Base-by-base conservation (phyloP, 2,329 filamentous ascomycete genomes). In the Penicillium sp. region DNA sequence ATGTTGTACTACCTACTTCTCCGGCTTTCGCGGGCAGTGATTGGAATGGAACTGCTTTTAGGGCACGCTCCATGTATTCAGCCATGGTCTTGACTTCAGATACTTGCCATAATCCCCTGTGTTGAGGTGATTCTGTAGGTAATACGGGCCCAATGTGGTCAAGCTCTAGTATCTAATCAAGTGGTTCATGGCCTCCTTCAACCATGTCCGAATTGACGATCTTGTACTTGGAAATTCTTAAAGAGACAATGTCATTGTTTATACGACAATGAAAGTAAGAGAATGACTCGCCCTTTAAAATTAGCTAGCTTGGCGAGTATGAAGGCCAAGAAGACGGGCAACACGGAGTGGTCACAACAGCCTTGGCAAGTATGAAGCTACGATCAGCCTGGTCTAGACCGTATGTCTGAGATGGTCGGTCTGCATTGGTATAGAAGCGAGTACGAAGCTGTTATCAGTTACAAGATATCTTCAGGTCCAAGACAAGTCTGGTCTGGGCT, bases 271-370 rank as follows among this genome's bases (percentile, higher is more conserved):
- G 24, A 22, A 18, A 46, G 14, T 6, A 13, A 46, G 16, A 31
- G 14, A 6, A n/a, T 18, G 16, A 16, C 27, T 19, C 4, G 4
- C n/a, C 4, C n/a, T 16, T 51, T 51, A n/a, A 13, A 37, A 51
- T 37, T 46, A 56, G 43, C 24, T 50, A 37, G 54, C 64, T 66
- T 64, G 64, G 64, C 59, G 58, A 52, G 50, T 53, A 59, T 64
- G 36, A 55, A 46, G 47, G 51, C 49, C 54, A 41, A 54, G 49
- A 44, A 5, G 35, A 40, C 33, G 39, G 39, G 24, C 40, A 46
- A 56, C n/a, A 11, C 31, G 24, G 24, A 13, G 49, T 41, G 55
- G 58, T 43, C 43, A 19, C 31, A 46, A 46, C 24, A n/a, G 24
- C 22, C 50, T 61, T 59, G 55, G 60, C 50, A 57, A 40, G 44